A percentile compares a stretch with the other conserved stretches of the same genome.
These are phyloP conservation scores for Cyberlindnera mycetangii DNA, from an alignment of 805 yeast genomes.

Conservation along the genomic window DNA sequence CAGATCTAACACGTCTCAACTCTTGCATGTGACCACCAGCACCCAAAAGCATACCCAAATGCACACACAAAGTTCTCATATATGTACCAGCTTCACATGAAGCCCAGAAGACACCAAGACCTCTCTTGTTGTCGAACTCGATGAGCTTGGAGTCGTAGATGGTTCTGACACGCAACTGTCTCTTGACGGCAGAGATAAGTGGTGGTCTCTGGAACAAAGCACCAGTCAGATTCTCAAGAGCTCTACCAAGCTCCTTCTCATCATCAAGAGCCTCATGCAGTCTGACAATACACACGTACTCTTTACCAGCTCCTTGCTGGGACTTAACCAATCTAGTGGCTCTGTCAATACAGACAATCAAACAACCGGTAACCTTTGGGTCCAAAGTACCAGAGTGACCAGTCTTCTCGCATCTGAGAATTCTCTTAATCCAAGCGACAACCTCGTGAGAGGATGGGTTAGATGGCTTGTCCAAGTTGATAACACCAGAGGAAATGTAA, in stretches of 20 bases:
- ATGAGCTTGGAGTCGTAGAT: constrained; percentile 93
- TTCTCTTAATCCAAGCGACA: constrained; percentile 98
- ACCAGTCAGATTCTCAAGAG: constrained; percentile 93
- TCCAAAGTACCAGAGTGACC: constrained; percentile 99
- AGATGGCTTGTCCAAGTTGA: constrained; percentile 95
- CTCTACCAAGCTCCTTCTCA: constrained; percentile 82
- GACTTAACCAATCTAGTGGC: constrained; percentile 98
- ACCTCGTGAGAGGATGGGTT: constrained; percentile 99
- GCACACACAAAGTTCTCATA: constrained; percentile 99
- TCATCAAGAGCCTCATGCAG: constrained; percentile 91
- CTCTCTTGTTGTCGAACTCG: constrained; percentile 96
- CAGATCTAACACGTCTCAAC: constrained; percentile 97
- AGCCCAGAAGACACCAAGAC: constrained; percentile 98
- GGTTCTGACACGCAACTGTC: constrained; percentile 97
- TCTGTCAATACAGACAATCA: constrained; percentile 96
- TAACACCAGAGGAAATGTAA: constrained; percentile 91
- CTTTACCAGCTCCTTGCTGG: constrained; percentile 99
- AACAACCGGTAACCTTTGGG: constrained; percentile 98
- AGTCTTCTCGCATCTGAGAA: constrained; percentile 91
- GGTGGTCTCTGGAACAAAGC: constrained; percentile 99
- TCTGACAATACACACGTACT: constrained; percentile 96
- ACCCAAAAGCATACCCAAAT: constrained; percentile 95
- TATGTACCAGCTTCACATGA: constrained; percentile 99
- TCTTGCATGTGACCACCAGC: constrained; percentile 99
- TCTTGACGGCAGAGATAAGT: constrained; percentile 96